Base-by-base conservation (phyloP, 768 basidiomycete genomes). In the Lactarius deliciosus region DNA sequence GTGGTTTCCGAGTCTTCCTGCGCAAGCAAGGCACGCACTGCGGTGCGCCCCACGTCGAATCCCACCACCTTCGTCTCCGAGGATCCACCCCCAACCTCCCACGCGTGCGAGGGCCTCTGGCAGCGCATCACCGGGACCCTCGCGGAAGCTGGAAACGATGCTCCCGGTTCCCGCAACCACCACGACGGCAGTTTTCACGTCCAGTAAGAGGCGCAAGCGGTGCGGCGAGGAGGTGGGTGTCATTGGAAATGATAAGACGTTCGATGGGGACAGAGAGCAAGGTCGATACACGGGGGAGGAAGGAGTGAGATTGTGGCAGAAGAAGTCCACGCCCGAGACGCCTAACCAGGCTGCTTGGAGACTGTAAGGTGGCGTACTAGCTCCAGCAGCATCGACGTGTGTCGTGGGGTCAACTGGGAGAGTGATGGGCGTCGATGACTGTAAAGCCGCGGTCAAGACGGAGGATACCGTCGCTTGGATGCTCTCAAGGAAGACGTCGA, bases 91-190 rank as follows among this genome's bases (percentile, higher is more conserved):
- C 57, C 61, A 69, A 41, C 62, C 69, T 2, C 64, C 67, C 22
- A 45, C 50, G 41, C 69, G 61, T 36, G 32, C 64, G 18, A 70
- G 58, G 18, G 56, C 30, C 57, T 64, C 67, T 5, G 63, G 58
- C n/a, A 58, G 43, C 15, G 66, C 62, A 7, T 45, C 47, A 7
- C 6, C 50, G 16, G 56, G 28, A 18, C 60, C 76, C 54, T 82
- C 79, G 60, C 77, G 77, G 76, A 91, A 92, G 63, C 85, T 84
- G 18, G 88, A 87, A 40, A 88, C 83, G 71, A 86, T 91, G 13
- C 88, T 86, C 3, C 94, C 94, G 0, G 94, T 96, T 16, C 94
- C 94, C 2, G 83, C 88, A 66, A 96, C 88, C 60, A 87, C 87
- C 3, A 87, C 83, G 36, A 95, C 81, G 9, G 89, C 91, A 65